Evolutionary conservation across 495 filamentous ascomycete genomes (phyloP).

Genomic region (Chaetomium tenue): DNA sequence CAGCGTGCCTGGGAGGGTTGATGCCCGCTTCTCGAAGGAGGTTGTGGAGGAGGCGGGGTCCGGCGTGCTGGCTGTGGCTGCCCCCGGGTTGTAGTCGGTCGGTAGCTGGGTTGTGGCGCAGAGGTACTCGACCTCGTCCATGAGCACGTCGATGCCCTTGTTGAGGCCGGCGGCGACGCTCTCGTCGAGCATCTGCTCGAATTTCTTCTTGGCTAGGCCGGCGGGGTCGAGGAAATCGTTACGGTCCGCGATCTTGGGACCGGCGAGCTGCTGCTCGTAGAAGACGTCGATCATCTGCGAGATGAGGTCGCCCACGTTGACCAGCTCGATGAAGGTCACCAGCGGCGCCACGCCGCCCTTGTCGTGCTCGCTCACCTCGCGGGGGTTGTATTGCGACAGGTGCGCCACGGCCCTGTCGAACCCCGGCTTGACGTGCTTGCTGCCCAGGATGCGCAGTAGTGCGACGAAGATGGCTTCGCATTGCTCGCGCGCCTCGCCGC

Average conservation of each 20-base stretch:
- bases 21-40: conserved; percentile 20
- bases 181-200: conserved; percentile 98
- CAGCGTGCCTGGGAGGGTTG: neutral
- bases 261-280: conserved; percentile 90
- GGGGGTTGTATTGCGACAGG: conserved; percentile 85
- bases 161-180: conserved; percentile 93
- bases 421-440: conserved; percentile 82
- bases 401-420: conserved; percentile 92
- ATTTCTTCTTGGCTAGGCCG: conserved; percentile 92
- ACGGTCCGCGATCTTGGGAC: conserved; percentile 76
- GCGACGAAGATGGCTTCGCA: conserved; percentile 86
- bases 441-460: conserved; percentile 77
- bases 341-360: conserved; percentile 77
- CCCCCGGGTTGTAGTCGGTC: conserved; percentile 81
- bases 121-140: conserved; percentile 96
- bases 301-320: conserved; percentile 97
- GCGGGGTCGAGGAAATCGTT: conserved; percentile 94
- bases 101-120: conserved; percentile 83
- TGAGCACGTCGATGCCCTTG: conserved; percentile 95
- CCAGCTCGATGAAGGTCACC: conserved; percentile 93
- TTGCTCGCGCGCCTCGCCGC: conserved; percentile 81
- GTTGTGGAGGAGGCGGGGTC: conserved; percentile 27
- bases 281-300: conserved; percentile 99
- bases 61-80: conserved; percentile 42
- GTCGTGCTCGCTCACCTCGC: conserved; percentile 73